Conservation (phyloP, 306 rosid species). For the Acacia crassicarpa region DNA sequence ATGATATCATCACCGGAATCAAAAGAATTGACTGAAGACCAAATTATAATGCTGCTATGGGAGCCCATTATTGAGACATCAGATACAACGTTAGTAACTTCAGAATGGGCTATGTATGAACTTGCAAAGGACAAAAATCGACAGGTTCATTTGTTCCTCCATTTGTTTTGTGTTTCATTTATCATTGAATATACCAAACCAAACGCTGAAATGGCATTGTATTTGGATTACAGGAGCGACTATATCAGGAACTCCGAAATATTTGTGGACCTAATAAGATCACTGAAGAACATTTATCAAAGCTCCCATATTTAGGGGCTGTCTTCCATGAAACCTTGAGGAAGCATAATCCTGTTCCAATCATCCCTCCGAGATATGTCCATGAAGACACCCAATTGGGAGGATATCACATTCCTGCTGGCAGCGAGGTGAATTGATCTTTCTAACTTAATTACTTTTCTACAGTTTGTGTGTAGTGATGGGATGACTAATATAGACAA, state of each 20-base stretch:
- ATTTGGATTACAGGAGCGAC: conserved; percentile 50
- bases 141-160: conserved; percentile 53
- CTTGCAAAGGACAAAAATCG: conserved; percentile 63
- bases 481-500: background rate
- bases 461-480: background rate
- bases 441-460: background rate
- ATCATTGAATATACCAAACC: background rate
- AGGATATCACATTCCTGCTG: conserved; percentile 81
- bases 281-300: conserved; percentile 60
- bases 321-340: conserved; percentile 91
- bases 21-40: conserved; percentile 58
- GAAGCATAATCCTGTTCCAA: conserved; percentile 71
- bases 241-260: conserved; percentile 48
- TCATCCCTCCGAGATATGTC: conserved; percentile 69
- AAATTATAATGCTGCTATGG: conserved; percentile 72
- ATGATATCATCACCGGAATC: conserved; percentile 53
- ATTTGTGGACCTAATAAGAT: conserved; percentile 61
- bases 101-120: conserved; percentile 96
- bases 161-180: background rate
- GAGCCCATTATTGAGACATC: conserved; percentile 81
- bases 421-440: conserved; percentile 61
- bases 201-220: background rate
- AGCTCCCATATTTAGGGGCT: conserved; percentile 70
- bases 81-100: conserved; percentile 74
- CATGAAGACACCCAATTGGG: conserved; percentile 85